Conservation (phyloP, 805 yeast genomes). For the Clavispora vitiphila region DNA sequence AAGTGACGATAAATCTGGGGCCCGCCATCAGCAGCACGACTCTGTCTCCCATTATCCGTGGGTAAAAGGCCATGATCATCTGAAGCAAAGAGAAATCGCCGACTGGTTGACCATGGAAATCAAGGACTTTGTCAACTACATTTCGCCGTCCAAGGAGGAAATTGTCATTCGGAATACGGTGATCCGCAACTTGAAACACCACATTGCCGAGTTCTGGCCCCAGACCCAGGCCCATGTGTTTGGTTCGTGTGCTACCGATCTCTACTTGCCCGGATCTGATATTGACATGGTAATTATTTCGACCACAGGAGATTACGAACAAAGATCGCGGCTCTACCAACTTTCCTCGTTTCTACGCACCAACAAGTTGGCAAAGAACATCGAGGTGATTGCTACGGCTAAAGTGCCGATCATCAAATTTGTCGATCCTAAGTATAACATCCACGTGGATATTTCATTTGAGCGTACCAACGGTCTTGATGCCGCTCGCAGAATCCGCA, state of each 20-base stretch:
- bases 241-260: constrained; percentile 92
- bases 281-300: constrained; percentile 88
- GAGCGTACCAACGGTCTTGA: constrained; percentile 78
- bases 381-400: constrained; percentile 85
- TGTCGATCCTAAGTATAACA: constrained; percentile 62
- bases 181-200: constrained; percentile 52
- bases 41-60: constrained; percentile 54
- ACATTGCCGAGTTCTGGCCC: constrained; percentile 61
- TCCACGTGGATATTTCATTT: constrained; percentile 86
- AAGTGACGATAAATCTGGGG: constrained; percentile 32
- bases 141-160: constrained; percentile 79
- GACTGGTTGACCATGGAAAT: constrained; percentile 88
- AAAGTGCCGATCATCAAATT: constrained; percentile 93
- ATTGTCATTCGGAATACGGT: constrained; percentile 61
- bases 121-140: constrained; percentile 74
- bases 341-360: constrained; percentile 66
- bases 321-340: constrained; percentile 62
- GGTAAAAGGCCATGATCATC: constrained; percentile 74
- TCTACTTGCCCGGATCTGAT: constrained; percentile 92
- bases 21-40: constrained; percentile 8
- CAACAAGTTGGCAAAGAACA: constrained; percentile 56
- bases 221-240: constrained; percentile 78
- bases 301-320: constrained; percentile 51
- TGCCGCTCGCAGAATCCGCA: constrained; percentile 72
- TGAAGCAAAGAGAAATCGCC: constrained; percentile 68